Percentiles rank a stretch among this genome's conserved stretches.
These are phyloP conservation scores for Rhinocladiella mackenziei DNA, from an alignment of 2,329 filamentous ascomycete genomes.

Conservation along the genomic window DNA sequence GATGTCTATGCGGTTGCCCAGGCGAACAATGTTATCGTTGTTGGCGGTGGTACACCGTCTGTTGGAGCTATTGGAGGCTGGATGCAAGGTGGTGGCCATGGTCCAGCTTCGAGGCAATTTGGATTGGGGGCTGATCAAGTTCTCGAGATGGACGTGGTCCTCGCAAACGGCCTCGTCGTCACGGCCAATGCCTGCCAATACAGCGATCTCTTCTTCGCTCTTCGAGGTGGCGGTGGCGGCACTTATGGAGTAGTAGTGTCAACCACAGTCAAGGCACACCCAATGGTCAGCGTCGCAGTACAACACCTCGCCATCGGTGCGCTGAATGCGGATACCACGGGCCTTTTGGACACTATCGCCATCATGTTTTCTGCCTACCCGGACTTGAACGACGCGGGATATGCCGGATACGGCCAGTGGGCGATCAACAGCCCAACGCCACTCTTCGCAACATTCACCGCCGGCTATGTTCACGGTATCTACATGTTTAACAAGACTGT, in stretches of 20 bases:
- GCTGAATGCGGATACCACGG: conserved; percentile 18
- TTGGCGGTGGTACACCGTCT: conserved; percentile 31
- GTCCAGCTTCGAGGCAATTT: conserved; percentile 26
- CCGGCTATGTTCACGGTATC: conserved; percentile 31
- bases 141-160: conserved; percentile 31
- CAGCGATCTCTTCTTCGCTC: conserved; percentile 47
- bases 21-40: conserved; percentile 31
- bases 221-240: conserved; percentile 54
- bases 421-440: conserved; percentile 26
- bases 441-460: conserved; percentile 29
- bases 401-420: conserved; percentile 34
- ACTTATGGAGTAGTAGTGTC: conserved; percentile 43
- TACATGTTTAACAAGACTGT: conserved; percentile 29
- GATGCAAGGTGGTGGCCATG: conserved; percentile 34
- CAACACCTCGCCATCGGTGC: conserved; percentile 32
- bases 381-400: conserved; percentile 31
- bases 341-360: conserved; percentile 29
- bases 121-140: conserved; percentile 32
- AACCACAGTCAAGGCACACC: conserved; percentile 43
- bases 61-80: conserved; percentile 30
- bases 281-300: conserved; percentile 36
- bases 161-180: conserved; percentile 24
- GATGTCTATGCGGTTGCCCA: conserved; percentile 34
- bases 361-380: conserved; percentile 31
- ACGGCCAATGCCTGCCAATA: conserved; percentile 21